Percentiles rank a stretch among this genome's conserved stretches.
These are phyloP conservation scores for Trametopsis cervina DNA, from an alignment of 768 basidiomycete species.

Conservation along the genomic window DNA sequence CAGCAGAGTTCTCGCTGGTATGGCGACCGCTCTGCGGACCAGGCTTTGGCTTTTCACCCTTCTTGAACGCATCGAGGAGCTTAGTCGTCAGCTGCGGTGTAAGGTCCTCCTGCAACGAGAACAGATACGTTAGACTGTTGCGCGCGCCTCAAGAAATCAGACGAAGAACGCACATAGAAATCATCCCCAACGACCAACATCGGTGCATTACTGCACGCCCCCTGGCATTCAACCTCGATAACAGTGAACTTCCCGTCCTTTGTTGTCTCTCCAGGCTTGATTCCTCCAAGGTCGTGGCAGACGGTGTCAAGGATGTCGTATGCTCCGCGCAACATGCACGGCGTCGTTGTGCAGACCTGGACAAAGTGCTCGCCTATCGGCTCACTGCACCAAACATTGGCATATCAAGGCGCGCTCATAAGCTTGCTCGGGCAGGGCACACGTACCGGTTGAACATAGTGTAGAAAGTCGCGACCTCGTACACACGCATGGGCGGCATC, in stretches of 20 bases:
- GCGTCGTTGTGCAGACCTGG: slow-evolving; percentile 98
- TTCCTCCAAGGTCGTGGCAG: slow-evolving; percentile 72
- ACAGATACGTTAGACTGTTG: slow-evolving; percentile 7
- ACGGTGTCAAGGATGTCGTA: slow-evolving; percentile 85
- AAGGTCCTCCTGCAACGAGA: slow-evolving; percentile 65
- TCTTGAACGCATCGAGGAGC: slow-evolving; percentile 71
- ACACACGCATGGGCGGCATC: slow-evolving; percentile 97
- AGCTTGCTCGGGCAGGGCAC: background rate
- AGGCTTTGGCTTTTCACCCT: slow-evolving; percentile 84
- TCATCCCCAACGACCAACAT: slow-evolving; percentile 97
- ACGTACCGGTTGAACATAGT: slow-evolving; percentile 98
- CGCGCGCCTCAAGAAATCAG: background rate
- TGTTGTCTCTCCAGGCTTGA: slow-evolving; percentile 89
- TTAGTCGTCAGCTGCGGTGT: slow-evolving; percentile 71
- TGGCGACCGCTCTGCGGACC: slow-evolving; percentile 85
- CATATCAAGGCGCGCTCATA: no score
- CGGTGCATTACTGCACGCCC: slow-evolving; percentile 95
- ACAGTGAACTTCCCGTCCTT: slow-evolving; percentile 95
- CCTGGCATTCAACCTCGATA: slow-evolving; percentile 97
- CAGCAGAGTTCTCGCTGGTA: slow-evolving; percentile 92
- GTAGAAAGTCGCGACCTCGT: slow-evolving; percentile 99
- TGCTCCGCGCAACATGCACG: slow-evolving; percentile 93
- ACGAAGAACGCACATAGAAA: slow-evolving; percentile 68
- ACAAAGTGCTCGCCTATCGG: slow-evolving; percentile 93
- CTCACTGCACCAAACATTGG: slow-evolving; percentile 51